phyloP scores from a whole-genome alignment of 1,284 basidiomycete species.

The Ustilago loliicola region DNA sequence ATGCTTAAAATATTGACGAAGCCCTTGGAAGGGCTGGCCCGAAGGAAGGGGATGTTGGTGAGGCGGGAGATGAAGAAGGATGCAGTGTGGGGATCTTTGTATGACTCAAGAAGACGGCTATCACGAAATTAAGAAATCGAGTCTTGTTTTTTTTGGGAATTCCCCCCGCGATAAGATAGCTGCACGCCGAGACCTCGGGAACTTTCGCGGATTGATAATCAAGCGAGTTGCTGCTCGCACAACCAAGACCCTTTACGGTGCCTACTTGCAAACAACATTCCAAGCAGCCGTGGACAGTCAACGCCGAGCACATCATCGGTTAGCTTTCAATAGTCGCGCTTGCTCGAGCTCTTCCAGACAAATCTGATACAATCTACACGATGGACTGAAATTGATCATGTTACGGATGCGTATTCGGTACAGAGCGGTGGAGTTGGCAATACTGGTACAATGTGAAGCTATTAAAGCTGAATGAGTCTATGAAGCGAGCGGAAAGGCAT shows the following conservation, averaged over 20 bases:
- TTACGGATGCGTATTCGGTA: constrained; percentile 19
- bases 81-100: neutral
- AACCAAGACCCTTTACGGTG: neutral
- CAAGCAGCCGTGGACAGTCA: too few relatives aligned
- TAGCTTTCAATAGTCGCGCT: too few relatives aligned
- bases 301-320: too few relatives aligned
- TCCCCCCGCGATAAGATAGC: constrained; percentile 38
- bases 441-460: constrained; percentile 34
- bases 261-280: too few relatives aligned
- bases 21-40: too few relatives aligned
- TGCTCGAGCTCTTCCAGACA: too few relatives aligned
- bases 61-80: neutral
- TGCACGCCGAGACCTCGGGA: constrained; percentile 1
- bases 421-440: constrained; percentile 26
- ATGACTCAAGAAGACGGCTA: constrained; percentile 1
- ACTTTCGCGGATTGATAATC: constrained; percentile 39
- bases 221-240: constrained; percentile 6
- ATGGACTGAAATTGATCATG: neutral
- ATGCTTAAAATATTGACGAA: neutral
- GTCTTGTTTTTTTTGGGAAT: constrained; percentile 13
- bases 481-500: neutral
- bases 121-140: constrained; percentile 10
- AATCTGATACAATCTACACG: too few relatives aligned
- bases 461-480: neutral
- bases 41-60: neutral